Conservation (phyloP, 306 rosid genomes). For the Fagus sylvatica region DNA sequence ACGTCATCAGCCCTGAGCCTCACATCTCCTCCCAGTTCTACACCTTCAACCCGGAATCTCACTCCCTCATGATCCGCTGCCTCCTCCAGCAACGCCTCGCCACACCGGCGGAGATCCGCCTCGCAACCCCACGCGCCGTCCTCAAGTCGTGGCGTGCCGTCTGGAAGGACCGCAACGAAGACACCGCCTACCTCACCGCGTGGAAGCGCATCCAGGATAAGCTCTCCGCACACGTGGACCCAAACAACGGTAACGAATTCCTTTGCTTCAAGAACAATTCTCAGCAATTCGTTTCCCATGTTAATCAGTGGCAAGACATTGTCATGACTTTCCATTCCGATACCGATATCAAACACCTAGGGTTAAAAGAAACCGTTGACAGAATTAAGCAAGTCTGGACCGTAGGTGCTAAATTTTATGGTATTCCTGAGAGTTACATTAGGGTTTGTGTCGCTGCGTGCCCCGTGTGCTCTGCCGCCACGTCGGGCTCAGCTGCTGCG, state of each 20-base stretch:
- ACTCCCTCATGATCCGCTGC: slow-evolving; percentile 88
- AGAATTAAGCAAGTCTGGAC: slow-evolving; percentile 94
- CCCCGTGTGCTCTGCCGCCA: slow-evolving; percentile 57
- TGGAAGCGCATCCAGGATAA: slow-evolving; percentile 99
- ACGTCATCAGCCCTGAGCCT: slow-evolving; percentile 68
- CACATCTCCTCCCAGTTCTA: slow-evolving; percentile 94
- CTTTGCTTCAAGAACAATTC: slow-evolving; percentile 95
- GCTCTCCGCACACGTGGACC: slow-evolving; percentile 60
- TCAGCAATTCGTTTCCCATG: slow-evolving; percentile 82
- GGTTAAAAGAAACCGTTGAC: slow-evolving; percentile 82
- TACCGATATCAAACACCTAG: slow-evolving; percentile 73
- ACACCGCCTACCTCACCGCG: slow-evolving; percentile 89
- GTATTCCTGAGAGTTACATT: slow-evolving; percentile 91
- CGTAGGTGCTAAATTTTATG: slow-evolving; percentile 96
- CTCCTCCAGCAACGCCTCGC: slow-evolving; percentile 78
- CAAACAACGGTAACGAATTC: slow-evolving; percentile 55
- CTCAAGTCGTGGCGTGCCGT: slow-evolving; percentile 95
- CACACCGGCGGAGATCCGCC: slow-evolving; percentile 77
- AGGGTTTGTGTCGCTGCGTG: slow-evolving; percentile 89
- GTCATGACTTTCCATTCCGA: slow-evolving; percentile 83
- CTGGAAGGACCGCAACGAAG: slow-evolving; percentile 99
- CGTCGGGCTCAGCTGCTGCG: slow-evolving; percentile 41
- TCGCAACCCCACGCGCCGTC: slow-evolving; percentile 73
- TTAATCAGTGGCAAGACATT: slow-evolving; percentile 89
- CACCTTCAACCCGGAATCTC: slow-evolving; percentile 88